Evolutionary conservation across 495 filamentous ascomycete species (phyloP).

Genomic region (Penicillium daleae): DNA sequence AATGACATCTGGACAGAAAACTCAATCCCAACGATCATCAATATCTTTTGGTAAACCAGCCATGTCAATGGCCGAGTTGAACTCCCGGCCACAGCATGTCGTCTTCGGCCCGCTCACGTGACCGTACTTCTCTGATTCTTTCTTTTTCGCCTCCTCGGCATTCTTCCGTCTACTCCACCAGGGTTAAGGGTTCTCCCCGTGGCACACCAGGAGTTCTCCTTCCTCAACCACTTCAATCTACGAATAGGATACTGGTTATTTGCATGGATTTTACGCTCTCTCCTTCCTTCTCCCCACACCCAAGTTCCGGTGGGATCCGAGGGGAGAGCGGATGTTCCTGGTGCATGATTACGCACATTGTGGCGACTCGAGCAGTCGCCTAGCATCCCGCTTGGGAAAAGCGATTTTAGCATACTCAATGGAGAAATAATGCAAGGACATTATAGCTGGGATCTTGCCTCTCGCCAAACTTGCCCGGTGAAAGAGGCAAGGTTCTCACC

Average conservation of each 20-base stretch:
- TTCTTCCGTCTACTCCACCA: constrained; percentile 20
- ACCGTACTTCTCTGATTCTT: background rate
- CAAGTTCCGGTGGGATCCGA: constrained; percentile 18
- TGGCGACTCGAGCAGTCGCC: constrained; percentile 14
- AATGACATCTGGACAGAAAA: background rate
- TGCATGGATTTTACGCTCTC: constrained; percentile 10
- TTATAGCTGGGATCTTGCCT: too few relatives aligned
- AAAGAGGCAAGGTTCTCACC: background rate
- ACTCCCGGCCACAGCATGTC: background rate
- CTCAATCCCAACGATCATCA: background rate
- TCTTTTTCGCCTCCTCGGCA: constrained; percentile 16
- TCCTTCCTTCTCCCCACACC: constrained; percentile 18
- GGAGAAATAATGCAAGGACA: background rate
- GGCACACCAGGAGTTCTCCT: constrained; percentile 3
- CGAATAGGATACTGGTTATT: constrained; percentile 15
- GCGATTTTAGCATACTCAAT: background rate
- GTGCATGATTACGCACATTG: constrained; percentile 18
- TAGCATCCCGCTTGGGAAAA: constrained; percentile 13
- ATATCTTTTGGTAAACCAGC: background rate
- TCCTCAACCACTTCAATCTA: constrained; percentile 1
- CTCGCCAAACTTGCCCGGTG: background rate
- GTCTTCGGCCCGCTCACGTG: background rate
- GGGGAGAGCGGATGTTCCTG: constrained; percentile 13
- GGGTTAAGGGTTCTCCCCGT: constrained; percentile 32
- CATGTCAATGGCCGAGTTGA: background rate